These are phyloP conservation scores for Berberis thunbergii DNA, from an alignment of 164 flowering plant species.

Conservation along the genomic window DNA sequence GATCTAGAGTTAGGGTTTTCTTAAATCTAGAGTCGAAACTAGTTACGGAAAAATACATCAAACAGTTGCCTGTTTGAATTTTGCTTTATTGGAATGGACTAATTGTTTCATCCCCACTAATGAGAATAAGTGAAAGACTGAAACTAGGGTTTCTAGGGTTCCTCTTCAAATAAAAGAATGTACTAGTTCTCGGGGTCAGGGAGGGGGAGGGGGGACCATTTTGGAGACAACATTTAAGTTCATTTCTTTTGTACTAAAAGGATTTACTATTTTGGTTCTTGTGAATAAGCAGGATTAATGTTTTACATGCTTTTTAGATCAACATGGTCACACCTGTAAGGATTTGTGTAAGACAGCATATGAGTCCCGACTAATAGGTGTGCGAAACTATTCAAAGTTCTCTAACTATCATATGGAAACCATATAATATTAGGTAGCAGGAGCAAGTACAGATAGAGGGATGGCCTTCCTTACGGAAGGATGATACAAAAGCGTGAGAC, in stretches of 20 bases:
- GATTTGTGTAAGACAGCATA: too few species aligned
- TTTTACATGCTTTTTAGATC: not conserved
- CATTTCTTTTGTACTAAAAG: too few species aligned
- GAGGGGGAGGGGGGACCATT: conserved; percentile 1
- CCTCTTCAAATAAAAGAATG: conserved; percentile 7
- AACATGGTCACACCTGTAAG: not conserved
- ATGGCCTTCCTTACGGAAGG: conserved; percentile 1
- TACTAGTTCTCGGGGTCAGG: not conserved
- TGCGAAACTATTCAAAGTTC: too few species aligned
- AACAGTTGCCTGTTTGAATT: too few species aligned
- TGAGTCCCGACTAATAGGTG: too few species aligned
- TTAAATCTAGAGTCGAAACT: too few species aligned
- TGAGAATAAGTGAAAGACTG: too few species aligned
- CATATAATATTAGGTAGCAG: not conserved
- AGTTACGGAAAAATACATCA: too few species aligned
- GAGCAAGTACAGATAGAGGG: not conserved
- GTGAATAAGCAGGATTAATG: too few species aligned
- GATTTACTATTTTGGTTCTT: too few species aligned
- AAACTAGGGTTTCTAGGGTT: conserved; percentile 14
- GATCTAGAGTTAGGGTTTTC: too few species aligned
- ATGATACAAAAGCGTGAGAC: conserved; percentile 4
- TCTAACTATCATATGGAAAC: not conserved
- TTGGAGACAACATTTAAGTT: not conserved
- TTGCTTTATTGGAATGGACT: not conserved
- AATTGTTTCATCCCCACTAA: too few species aligned